Conservation (phyloP, 2,329 filamentous ascomycete species). For the Claviceps humidiphila region DNA sequence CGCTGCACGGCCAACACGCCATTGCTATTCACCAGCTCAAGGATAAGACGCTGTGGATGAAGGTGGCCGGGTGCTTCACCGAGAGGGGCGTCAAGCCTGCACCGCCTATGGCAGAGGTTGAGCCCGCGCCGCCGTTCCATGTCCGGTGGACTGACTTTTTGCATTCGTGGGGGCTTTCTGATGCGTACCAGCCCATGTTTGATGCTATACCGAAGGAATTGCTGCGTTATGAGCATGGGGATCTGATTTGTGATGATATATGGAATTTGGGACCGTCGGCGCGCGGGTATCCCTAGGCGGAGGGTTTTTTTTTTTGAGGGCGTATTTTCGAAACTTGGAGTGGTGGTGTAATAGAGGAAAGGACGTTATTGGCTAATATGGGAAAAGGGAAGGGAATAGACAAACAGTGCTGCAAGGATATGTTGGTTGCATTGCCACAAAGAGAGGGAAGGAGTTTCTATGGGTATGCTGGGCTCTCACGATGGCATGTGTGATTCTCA, state of each 20-base stretch:
- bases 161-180: slow-evolving; percentile 9
- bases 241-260: slow-evolving; percentile 15
- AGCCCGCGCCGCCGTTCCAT: slow-evolving; percentile 6
- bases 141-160: slow-evolving; percentile 14
- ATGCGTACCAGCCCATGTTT: slow-evolving; percentile 10
- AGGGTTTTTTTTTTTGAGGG: too few species aligned
- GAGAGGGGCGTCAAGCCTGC: slow-evolving; percentile 13
- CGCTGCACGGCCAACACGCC: slow-evolving; percentile 10
- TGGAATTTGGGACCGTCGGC: slow-evolving; percentile 13
- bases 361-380: too few species aligned
- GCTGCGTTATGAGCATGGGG: slow-evolving; percentile 9
- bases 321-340: too few species aligned
- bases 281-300: not conserved
- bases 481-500: too few species aligned
- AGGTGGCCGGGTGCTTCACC: slow-evolving; percentile 18
- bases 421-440: too few species aligned
- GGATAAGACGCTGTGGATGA: slow-evolving; percentile 12
- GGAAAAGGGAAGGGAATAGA: too few species aligned
- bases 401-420: too few species aligned
- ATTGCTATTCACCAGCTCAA: slow-evolving; percentile 18
- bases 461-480: too few species aligned
- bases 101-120: slow-evolving; percentile 3
- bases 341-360: too few species aligned
- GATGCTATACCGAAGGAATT: slow-evolving; percentile 13
- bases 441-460: too few species aligned